Evolutionary conservation across 108 stramenopile species (phyloP).

Genomic region (Mediolabrus comicus): DNA sequence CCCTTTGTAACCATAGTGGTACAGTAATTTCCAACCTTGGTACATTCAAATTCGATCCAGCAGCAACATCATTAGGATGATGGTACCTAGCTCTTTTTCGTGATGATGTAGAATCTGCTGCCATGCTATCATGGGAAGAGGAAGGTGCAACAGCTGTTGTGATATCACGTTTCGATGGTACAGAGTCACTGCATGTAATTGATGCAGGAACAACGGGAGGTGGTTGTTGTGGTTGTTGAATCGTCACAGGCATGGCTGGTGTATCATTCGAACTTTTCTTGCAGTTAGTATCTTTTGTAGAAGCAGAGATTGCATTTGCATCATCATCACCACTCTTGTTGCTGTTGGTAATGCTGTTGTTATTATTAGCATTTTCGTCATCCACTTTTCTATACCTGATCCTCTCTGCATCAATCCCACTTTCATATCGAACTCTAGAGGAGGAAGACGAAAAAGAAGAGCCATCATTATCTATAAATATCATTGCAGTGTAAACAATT

Average conservation of each 20-base stretch:
- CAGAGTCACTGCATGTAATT: neutral
- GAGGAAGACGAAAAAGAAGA: too few relatives aligned
- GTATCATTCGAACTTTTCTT: too few relatives aligned
- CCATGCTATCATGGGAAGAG: neutral
- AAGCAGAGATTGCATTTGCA: neutral
- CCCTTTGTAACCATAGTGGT: constrained; percentile 16
- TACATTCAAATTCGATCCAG: neutral
- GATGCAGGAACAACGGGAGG: neutral
- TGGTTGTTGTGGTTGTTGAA: neutral
- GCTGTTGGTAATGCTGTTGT: neutral
- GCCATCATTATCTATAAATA: neutral
- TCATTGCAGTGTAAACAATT: neutral
- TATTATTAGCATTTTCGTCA: neutral
- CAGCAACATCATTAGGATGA: too few relatives aligned
- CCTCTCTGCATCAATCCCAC: neutral
- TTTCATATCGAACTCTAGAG: neutral
- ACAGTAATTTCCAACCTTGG: neutral
- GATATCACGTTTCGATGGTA: neutral
- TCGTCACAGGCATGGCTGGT: too few relatives aligned
- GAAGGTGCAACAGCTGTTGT: too few relatives aligned
- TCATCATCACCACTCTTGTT: neutral
- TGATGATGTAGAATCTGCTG: neutral
- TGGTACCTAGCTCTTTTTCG: neutral
- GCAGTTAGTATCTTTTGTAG: neutral
- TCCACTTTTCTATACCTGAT: neutral